These are phyloP conservation scores for Xylariaceae sp. DNA, from an alignment of 2,329 filamentous ascomycete genomes.

Conservation along the genomic window DNA sequence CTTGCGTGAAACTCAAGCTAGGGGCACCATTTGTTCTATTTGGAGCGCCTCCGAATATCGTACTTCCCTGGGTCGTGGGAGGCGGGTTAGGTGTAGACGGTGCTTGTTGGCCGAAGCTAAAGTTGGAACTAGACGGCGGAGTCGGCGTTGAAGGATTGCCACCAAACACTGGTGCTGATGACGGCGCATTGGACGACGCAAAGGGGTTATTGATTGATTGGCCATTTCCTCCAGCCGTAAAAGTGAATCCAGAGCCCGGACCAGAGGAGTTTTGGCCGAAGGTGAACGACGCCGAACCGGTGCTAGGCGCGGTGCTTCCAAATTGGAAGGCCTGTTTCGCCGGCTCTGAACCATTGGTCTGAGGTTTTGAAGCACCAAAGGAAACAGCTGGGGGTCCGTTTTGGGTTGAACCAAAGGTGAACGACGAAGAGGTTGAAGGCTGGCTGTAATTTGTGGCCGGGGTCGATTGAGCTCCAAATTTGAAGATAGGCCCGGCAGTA, in stretches of 20 bases:
- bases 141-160: conserved; percentile 22
- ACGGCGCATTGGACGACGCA: conserved; percentile 18
- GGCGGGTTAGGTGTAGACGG: conserved; percentile 30
- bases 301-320: conserved; percentile 26
- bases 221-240: conserved; percentile 38
- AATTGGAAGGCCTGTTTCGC: conserved; percentile 33
- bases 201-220: conserved; percentile 42
- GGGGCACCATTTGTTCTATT: conserved; percentile 32
- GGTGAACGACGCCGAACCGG: conserved; percentile 23
- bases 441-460: conserved; percentile 8
- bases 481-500: conserved; percentile 25
- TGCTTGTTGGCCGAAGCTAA: conserved; percentile 31
- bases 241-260: conserved; percentile 39
- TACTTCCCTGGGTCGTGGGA: conserved; percentile 23
- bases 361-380: conserved; percentile 4
- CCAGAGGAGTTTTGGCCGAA: conserved; percentile 31
- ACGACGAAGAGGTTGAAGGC: conserved; percentile 12
- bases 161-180: conserved; percentile 28
- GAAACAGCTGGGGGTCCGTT: conserved; percentile 34
- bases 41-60: conserved; percentile 32
- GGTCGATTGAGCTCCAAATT: conserved; percentile 19
- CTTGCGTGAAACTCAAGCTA: conserved; percentile 44
- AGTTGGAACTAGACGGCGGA: conserved; percentile 31
- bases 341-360: conserved; percentile 16
- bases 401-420: conserved; percentile 25